Base-by-base conservation (phyloP, 805 yeast species). In the Candida glaebosa region DNA sequence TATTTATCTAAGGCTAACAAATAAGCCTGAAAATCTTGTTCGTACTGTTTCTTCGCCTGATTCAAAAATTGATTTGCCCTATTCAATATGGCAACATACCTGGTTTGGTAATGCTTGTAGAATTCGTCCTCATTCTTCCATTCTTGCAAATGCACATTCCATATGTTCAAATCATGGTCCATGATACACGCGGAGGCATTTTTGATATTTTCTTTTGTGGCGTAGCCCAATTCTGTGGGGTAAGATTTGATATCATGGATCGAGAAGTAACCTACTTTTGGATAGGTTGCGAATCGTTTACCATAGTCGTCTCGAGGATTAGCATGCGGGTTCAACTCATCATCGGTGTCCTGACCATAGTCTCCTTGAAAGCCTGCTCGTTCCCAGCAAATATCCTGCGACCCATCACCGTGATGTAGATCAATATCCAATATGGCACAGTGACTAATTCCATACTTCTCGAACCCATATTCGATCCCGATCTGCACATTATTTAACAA, bases 371-470 rank as follows among this genome's bases (percentile, higher is more conserved):
- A 75, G 0, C 87, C 87, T 1, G 85, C 85, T 47, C 86, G 69
- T 52, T 79, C 82, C 89, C 90, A 87, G 52, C 90, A 81, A 19
- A 87, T 82, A 58, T 87, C 95, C 52, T 87, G 95, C 5, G 87
- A 76, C 10, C 96, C 96, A 60, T 87, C 96, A 14, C 95, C 96
- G 56, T 87, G 96, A 55, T 87, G 96, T 32, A 87, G 68, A 58
- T 87, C 96, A 47, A 87, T 82, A 58, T 87, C 96, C 22, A 87
- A 61, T 15, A 87, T 83, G 0, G 84, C 89, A 14, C 88, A 88
- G 63, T 87, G 95, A 1, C 91, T 82, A 2, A 87, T 80, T 2
- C 71, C 79, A 51, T 83, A 77, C 5, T 67, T 58, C 33, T 67
- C 75, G 40, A 69, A 73, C 1, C 95, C 95, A 54, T 87, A 87